Percentiles rank a stretch among this genome's conserved stretches.
phyloP scores from a whole-genome alignment of 208 protist genomes.

The Naegleria fowleri region DNA sequence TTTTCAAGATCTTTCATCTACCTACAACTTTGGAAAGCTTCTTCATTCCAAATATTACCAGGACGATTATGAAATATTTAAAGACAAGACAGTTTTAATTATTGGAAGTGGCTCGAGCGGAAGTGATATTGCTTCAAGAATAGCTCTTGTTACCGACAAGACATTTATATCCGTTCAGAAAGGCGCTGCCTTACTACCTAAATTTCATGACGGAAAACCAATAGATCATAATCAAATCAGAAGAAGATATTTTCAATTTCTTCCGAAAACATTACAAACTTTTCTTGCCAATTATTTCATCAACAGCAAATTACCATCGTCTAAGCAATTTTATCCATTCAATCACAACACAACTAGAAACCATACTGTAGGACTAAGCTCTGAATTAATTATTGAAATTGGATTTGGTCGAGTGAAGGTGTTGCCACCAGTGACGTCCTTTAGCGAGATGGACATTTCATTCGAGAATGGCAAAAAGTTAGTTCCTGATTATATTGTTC shows the following conservation, averaged over 20 bases:
- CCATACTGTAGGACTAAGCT: neutral
- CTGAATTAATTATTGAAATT: neutral
- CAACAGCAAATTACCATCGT: neutral
- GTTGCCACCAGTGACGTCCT: neutral
- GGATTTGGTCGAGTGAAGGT: neutral
- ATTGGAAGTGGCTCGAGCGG: neutral
- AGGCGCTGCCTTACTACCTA: neutral
- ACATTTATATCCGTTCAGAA: neutral
- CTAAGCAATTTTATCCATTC: neutral
- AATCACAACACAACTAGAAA: neutral
- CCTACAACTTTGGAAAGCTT: neutral
- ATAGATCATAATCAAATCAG: neutral
- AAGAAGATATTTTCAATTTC: neutral
- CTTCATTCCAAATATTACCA: neutral
- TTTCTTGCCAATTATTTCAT: neutral
- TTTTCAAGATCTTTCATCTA: neutral
- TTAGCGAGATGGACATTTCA: neutral
- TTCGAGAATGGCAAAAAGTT: neutral
- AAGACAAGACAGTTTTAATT: neutral
- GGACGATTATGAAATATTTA: neutral
- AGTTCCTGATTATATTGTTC: neutral
- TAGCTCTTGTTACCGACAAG: neutral
- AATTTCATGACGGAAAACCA: constrained; percentile 6
- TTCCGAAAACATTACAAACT: neutral
- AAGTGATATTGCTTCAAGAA: neutral